Evolutionary conservation across 805 yeast species (phyloP).

Genomic region (Saccharomyces cerevisiae): DNA sequence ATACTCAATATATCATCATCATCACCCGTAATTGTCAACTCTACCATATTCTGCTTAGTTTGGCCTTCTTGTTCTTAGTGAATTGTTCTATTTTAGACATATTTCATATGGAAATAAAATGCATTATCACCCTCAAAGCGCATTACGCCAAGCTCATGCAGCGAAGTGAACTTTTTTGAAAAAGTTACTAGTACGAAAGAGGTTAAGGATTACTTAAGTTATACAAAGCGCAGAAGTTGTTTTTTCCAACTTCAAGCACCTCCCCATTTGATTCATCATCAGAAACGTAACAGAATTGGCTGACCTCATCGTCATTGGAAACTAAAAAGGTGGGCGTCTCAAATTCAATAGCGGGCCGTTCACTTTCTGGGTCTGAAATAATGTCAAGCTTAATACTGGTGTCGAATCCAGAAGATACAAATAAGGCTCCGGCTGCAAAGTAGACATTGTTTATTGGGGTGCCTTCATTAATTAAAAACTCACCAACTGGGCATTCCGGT

Average conservation of each 20-base stretch:
- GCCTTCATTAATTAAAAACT: slow-evolving; percentile 12
- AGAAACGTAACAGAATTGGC: slow-evolving; percentile 6
- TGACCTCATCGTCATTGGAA: slow-evolving; percentile 14
- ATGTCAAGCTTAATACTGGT: slow-evolving; percentile 10
- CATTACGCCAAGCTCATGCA: background rate
- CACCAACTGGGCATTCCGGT: slow-evolving; percentile 7
- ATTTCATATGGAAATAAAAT: background rate
- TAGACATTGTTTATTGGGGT: slow-evolving; percentile 16
- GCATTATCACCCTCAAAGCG: background rate
- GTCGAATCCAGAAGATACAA: slow-evolving; percentile 34
- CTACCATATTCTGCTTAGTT: background rate
- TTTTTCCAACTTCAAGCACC: slow-evolving; percentile 15
- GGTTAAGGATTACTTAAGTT: background rate
- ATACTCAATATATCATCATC: slow-evolving; percentile 44
- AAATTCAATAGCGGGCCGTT: background rate
- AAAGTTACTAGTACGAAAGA: background rate
- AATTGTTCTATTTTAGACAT: background rate
- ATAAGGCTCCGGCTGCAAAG: slow-evolving; percentile 4
- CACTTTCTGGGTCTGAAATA: background rate
- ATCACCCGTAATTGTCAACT: background rate
- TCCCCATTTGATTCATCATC: slow-evolving; percentile 1
- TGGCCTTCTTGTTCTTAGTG: background rate
- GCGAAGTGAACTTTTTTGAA: background rate
- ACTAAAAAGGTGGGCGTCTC: slow-evolving; percentile 14
- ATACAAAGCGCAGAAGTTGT: slow-evolving; percentile 15